Conservation (phyloP, 2,329 filamentous ascomycete genomes). For the Botrytis byssoidea region DNA sequence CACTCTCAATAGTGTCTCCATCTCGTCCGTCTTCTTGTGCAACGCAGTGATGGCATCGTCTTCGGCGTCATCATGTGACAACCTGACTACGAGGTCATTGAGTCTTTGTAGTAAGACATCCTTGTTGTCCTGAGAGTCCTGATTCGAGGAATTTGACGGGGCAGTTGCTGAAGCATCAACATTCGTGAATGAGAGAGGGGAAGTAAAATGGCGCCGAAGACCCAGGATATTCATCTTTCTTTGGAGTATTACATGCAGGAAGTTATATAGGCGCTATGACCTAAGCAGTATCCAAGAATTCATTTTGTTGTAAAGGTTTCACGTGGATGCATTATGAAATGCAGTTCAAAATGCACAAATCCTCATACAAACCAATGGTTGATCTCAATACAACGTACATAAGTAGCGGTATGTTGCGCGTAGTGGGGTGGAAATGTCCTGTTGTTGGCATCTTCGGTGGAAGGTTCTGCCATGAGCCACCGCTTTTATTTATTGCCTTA, state of each 20-base stretch:
- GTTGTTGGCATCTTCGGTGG: neutral
- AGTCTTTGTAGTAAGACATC: slow-evolving; percentile 40
- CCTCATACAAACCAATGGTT: slow-evolving; percentile 13
- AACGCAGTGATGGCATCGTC: slow-evolving; percentile 38
- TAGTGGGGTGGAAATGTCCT: slow-evolving; percentile 9
- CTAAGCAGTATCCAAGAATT: slow-evolving; percentile 12
- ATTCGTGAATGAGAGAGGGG: slow-evolving; percentile 22
- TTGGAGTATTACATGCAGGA: slow-evolving; percentile 14
- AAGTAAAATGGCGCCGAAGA: slow-evolving; percentile 34
- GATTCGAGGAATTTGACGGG: slow-evolving; percentile 13
- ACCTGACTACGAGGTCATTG: slow-evolving; percentile 38
- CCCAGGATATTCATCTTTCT: slow-evolving; percentile 17
- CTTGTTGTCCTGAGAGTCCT: slow-evolving; percentile 37
- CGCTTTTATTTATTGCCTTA: slow-evolving; percentile 5
- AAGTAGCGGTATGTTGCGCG: slow-evolving; percentile 4
- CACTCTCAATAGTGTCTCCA: slow-evolving; percentile 38
- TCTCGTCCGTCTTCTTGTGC: slow-evolving; percentile 41
- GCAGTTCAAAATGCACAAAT: slow-evolving; percentile 8
- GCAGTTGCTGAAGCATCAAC: slow-evolving; percentile 4
- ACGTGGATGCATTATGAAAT: slow-evolving; percentile 16
- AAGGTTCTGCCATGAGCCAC: neutral
- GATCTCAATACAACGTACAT: slow-evolving; percentile 6
- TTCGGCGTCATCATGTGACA: slow-evolving; percentile 36
- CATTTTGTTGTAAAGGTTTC: slow-evolving; percentile 15
- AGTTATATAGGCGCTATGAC: slow-evolving; percentile 15